Evolutionary conservation across 2,329 filamentous ascomycete species (phyloP), one percentile per base, ranked within the genome.

Genomic region (Neocatenulostroma microsporum): DNA sequence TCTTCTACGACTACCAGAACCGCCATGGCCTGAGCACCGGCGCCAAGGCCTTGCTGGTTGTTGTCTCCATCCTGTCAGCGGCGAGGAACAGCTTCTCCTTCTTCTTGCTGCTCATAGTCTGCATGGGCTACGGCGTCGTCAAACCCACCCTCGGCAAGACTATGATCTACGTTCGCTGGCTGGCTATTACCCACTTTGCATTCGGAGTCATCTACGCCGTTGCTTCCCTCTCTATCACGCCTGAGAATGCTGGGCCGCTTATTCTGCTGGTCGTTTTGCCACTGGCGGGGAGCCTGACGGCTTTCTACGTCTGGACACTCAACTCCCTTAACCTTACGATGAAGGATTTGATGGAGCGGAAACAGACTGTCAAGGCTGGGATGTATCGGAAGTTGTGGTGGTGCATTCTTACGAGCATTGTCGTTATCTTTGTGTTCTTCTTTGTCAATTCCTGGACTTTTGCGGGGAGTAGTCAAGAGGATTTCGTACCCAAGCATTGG

Each of bases 381-480:
- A 98, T 98, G 93, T 98, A 96, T 66, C 88, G 84, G 66, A 94
- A 93, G 62, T 77, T 98, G 11, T 98, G 93, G 88, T 98, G 88
- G 88, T 89, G 86, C 60, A 94, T 98, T 42, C 72, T 98, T 30
- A 71, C 77, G 46, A 94, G 84, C 59, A 94, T 98, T 57, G 67
- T 96, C 32, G 85, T 96, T 51, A 95, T 96, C 51, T 98, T 98
- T 53, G 87, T 74, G 39, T 98, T 98, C 69, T 95, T 98, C 72
- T 96, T 98, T 70, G 80, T 96, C 69, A 96, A 95, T 70, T 93
- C 84, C 50, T 87, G 95, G 63, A 86, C 84, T 1, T 94, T 98
- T 59, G 89, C 88, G 32, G 88, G 87, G 10, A 78, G 80, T 31
- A 76, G 75, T 31, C 82, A 88, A 46, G 84, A 84, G 1, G 83